Evolutionary conservation across 2,329 filamentous ascomycete genomes (phyloP).

Genomic region (Sporothrix brasiliensis): DNA sequence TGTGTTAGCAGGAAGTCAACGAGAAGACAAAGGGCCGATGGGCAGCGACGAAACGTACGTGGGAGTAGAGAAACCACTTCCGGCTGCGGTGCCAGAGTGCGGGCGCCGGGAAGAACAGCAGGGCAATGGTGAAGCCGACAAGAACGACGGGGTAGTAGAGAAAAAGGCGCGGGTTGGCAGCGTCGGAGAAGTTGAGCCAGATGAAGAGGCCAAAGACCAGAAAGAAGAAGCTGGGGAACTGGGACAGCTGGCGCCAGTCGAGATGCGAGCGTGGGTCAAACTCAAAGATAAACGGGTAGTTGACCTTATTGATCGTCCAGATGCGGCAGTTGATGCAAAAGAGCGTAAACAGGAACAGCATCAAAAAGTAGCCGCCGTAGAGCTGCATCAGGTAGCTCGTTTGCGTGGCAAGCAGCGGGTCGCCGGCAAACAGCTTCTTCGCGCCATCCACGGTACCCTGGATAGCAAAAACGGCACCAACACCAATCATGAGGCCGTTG

Average conservation of each 20-base stretch:
- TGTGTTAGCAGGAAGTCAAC: not conserved
- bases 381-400: constrained; percentile 80
- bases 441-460: constrained; percentile 66
- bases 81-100: constrained; percentile 75
- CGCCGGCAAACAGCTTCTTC: constrained; percentile 55
- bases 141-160: constrained; percentile 86
- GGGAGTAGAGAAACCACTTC: constrained; percentile 85
- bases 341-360: constrained; percentile 76
- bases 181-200: constrained; percentile 83
- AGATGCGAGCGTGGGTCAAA: constrained; percentile 84
- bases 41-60: constrained; percentile 58
- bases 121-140: constrained; percentile 65
- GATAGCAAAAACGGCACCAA: constrained; percentile 65
- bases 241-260: constrained; percentile 85
- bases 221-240: constrained; percentile 84
- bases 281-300: constrained; percentile 96
- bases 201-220: constrained; percentile 77
- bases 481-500: constrained; percentile 68
- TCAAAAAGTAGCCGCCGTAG: constrained; percentile 89
- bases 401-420: constrained; percentile 53
- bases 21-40: not conserved
- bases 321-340: constrained; percentile 84
- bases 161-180: constrained; percentile 68
- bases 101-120: constrained; percentile 76
- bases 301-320: constrained; percentile 84